Evolutionary conservation across 2,329 filamentous ascomycete genomes (phyloP).

Genomic region (Aspergillus fumigatus): DNA sequence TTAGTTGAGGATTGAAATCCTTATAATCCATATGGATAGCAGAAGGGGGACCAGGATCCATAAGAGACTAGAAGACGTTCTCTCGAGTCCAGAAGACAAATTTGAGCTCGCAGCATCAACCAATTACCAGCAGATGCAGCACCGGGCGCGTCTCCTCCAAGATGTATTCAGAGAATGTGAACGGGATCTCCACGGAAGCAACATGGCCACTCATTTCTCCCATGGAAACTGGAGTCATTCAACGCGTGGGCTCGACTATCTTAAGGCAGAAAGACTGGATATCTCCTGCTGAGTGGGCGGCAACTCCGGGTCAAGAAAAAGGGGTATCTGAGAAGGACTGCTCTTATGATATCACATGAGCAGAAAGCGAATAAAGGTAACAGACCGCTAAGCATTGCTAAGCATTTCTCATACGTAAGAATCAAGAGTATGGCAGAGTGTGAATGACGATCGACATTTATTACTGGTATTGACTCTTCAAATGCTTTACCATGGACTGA

Average conservation of each 20-base stretch:
- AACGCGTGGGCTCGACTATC: background rate
- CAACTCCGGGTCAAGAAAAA: background rate
- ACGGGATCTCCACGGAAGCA: background rate
- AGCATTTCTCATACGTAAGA: constrained; percentile 4
- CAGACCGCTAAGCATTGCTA: constrained; percentile 5
- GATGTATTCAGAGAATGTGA: background rate
- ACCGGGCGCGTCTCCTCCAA: background rate
- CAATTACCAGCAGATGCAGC: background rate
- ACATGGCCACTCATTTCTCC: background rate
- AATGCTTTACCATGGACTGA: background rate
- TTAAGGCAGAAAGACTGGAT: background rate
- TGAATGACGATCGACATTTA: background rate
- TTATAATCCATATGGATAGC: background rate
- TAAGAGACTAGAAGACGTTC: background rate
- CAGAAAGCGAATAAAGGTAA: background rate
- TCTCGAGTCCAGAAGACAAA: background rate
- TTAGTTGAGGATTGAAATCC: background rate
- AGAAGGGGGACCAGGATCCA: background rate
- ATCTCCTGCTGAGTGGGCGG: background rate
- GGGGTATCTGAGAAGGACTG: background rate
- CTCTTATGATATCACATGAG: background rate
- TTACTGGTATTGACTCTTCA: background rate
- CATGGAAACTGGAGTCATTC: background rate
- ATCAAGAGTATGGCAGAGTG: background rate
- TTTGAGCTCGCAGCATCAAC: background rate